Evolutionary conservation across 345 rosid species (phyloP).

Genomic region (thale cress (Arabidopsis thaliana)): DNA sequence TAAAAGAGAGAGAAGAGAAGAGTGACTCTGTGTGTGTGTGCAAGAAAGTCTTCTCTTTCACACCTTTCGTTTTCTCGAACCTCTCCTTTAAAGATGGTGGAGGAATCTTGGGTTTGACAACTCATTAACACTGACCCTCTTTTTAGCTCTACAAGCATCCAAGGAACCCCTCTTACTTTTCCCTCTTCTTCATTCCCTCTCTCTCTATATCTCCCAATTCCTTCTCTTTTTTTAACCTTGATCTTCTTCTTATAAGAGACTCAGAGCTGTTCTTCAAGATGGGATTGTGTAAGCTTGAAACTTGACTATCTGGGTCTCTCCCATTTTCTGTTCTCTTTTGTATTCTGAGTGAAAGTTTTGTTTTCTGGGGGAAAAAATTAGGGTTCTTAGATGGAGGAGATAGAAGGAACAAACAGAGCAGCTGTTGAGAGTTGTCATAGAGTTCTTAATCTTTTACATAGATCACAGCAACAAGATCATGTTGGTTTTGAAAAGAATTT

Average conservation of each 20-base stretch:
- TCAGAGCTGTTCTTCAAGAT: slow-evolving; percentile 5
- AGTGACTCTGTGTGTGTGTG: slow-evolving; percentile 9
- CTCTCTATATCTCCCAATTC: slow-evolving; percentile 24
- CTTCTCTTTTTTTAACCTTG: background rate
- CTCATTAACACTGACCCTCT: slow-evolving; percentile 37
- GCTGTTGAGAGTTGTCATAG: slow-evolving; percentile 90
- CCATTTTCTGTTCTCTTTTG: slow-evolving; percentile 16
- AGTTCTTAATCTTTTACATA: slow-evolving; percentile 64
- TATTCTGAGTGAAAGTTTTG: slow-evolving; percentile 3
- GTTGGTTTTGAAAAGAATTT: slow-evolving; percentile 57
- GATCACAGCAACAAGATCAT: slow-evolving; percentile 69
- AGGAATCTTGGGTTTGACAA: slow-evolving; percentile 70
- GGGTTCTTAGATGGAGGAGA: slow-evolving; percentile 75
- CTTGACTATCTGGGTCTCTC: slow-evolving; percentile 45
- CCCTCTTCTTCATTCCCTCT: slow-evolving; percentile 7
- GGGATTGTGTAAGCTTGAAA: slow-evolving; percentile 42
- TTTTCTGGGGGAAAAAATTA: slow-evolving; percentile 19
- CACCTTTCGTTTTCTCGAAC: slow-evolving; percentile 64
- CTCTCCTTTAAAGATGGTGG: slow-evolving; percentile 46
- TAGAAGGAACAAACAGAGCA: slow-evolving; percentile 80
- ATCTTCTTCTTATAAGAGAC: slow-evolving; percentile 9
- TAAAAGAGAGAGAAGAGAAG: slow-evolving; percentile 30
- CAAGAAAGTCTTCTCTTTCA: slow-evolving; percentile 77
- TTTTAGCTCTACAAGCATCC: slow-evolving; percentile 44
- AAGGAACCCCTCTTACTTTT: slow-evolving; percentile 34